Evolutionary conservation across 768 basidiomycete genomes (phyloP), one percentile per base, ranked within the genome.

Genomic region (Naganishia kalamii): DNA sequence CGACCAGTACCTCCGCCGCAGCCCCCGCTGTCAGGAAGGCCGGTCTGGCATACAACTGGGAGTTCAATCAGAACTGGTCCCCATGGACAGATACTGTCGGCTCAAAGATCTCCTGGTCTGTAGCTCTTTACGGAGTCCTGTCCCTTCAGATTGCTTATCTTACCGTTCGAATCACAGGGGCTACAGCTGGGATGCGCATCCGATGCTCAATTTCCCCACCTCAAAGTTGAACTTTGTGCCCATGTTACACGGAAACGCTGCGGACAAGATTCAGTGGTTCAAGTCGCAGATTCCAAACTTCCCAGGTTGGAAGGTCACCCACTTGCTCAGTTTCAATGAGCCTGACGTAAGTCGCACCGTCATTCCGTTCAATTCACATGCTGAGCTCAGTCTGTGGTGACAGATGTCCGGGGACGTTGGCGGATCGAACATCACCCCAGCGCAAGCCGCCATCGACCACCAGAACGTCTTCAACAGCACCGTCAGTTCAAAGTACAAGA

Each of bases 311-410:
- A 68, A 69, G 1, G 67, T 68, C 8, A 68, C 44, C 8, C 57
- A 73, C 40, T 51, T 75, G 25, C 60, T 74, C 51, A 61, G 65
- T n/a, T 74, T 74, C 69, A 75, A 75, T 52, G 74, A 75, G 49
- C 74, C 72, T 68, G 69, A 72, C 37, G 41, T 59, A 19, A 48
- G 60, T 60, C 15, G 15, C 15, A 4, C 29, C 37, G 0, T 19
- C 27, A 19, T 27, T 23, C 21, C 13, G 69, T 72, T 6, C 44
- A 23, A 60, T 23, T 47, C 23, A 17, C 23, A 7, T 25, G 6
- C 27, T 49, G 71, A 72, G 43, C 70, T 70, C 70, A 64, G 69
- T 32, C 12, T 47, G 60, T 2, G 44, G 70, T 46, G 4, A 5
- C 27, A 48, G 41, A 46, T 61, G 43, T 29, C 46, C 32, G 51